Percentiles rank a stretch among this genome's conserved stretches.
phyloP scores from a whole-genome alignment of 371 early-diverging fungal genomes.

The Mucor racemosus region DNA sequence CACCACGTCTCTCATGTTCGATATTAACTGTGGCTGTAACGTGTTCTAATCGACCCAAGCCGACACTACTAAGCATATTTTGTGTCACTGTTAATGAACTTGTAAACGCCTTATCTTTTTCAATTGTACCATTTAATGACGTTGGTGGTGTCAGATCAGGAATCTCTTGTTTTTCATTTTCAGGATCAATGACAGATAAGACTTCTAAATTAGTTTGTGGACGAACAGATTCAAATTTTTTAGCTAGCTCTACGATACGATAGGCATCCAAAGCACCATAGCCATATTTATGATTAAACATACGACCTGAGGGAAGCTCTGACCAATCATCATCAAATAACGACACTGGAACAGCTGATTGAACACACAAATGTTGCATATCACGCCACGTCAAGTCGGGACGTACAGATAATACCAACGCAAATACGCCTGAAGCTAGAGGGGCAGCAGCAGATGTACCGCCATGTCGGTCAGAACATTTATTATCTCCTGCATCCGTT shows the following conservation, averaged over 20 bases:
- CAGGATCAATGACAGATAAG: conserved; percentile 35
- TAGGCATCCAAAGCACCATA: conserved; percentile 90
- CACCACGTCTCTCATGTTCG: conserved; percentile 79
- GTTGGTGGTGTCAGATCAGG: conserved; percentile 44
- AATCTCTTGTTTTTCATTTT: conserved; percentile 40
- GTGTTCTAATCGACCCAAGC: conserved; percentile 75
- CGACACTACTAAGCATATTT: conserved; percentile 47
- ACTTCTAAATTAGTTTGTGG: conserved; percentile 63
- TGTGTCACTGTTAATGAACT: conserved; percentile 49
- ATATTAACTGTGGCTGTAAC: conserved; percentile 84
- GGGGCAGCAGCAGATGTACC: conserved; percentile 94
- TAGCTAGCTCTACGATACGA: conserved; percentile 76
- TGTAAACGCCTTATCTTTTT: conserved; percentile 33
- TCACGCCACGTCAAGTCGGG: conserved; percentile 94
- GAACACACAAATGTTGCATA: conserved; percentile 81
- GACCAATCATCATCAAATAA: conserved; percentile 68
- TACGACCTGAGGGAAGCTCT: conserved; percentile 64
- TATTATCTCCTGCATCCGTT: conserved; percentile 65
- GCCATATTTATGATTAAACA: conserved; percentile 89
- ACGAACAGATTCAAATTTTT: conserved; percentile 59
- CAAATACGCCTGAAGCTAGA: conserved; percentile 81
- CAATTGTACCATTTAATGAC: conserved; percentile 41
- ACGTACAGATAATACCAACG: conserved; percentile 67
- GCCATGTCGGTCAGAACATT: conserved; percentile 75
- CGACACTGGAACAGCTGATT: conserved; percentile 78